Conservation (phyloP, 2,329 filamentous ascomycete species). For the Aspergillus bombycis region DNA sequence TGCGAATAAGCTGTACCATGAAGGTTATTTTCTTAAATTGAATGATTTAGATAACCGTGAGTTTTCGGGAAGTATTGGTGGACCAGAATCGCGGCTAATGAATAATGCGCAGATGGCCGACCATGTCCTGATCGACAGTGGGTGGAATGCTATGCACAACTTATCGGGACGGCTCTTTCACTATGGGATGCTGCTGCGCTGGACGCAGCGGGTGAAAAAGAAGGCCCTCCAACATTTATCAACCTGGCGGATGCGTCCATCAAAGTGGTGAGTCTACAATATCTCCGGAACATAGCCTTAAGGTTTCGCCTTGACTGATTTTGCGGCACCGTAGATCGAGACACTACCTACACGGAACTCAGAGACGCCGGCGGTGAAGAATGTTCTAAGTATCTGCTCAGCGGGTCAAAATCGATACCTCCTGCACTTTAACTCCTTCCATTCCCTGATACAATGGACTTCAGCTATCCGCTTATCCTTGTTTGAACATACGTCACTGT, state of each 20-base stretch:
- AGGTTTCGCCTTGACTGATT: background rate
- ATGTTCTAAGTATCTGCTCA: conserved; percentile 93
- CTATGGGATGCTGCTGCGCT: conserved; percentile 94
- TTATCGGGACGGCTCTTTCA: conserved; percentile 92
- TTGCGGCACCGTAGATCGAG: conserved; percentile 67
- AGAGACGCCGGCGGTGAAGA: conserved; percentile 80
- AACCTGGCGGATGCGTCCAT: conserved; percentile 97
- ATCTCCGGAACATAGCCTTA: background rate
- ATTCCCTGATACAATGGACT: conserved; percentile 94
- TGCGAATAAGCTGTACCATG: conserved; percentile 93
- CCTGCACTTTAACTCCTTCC: conserved; percentile 92
- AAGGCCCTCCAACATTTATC: conserved; percentile 89
- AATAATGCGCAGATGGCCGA: conserved; percentile 68
- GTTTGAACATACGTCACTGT: conserved; percentile 88
- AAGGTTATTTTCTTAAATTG: conserved; percentile 95
- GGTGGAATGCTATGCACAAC: conserved; percentile 95
- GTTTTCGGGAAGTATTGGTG: conserved; percentile 43
- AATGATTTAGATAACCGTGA: conserved; percentile 91
- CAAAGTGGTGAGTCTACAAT: conserved; percentile 75
- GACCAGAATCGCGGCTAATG: conserved; percentile 33
- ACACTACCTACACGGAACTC: conserved; percentile 81
- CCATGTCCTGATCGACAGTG: conserved; percentile 85
- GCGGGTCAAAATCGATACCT: conserved; percentile 94
- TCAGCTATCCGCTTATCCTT: conserved; percentile 90
- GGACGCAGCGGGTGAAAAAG: conserved; percentile 81